Base-by-base conservation (phyloP, 495 filamentous ascomycete species). In the Podospora anserina region DNA sequence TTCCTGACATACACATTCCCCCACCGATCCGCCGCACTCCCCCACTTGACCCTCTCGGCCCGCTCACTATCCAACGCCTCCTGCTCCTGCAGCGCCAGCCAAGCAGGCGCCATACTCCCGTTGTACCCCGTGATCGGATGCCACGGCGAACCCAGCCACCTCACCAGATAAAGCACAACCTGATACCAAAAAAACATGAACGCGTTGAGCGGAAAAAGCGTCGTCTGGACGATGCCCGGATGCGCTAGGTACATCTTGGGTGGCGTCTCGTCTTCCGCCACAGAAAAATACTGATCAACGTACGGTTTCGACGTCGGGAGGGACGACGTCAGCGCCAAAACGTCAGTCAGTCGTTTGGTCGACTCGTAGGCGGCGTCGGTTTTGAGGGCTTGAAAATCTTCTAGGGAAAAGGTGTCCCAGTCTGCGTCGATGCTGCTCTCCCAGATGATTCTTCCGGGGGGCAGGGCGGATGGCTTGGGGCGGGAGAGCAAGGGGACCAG, bases 101-200 rank as follows among this genome's bases (percentile, higher is more conserved):
- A 97, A 54, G 91, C 88, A 0, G 92, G 85, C 0, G 93, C 85
- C 68, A 79, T 83, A 5, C 94, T 92, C 53, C 90, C 94, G n/a
- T 86, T 84, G 80, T 97, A 96, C 0, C 90, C 81, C 18, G 83
- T 85, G 62, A 91, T 79, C 1, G 87, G 83, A 79, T 98, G 91
- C 93, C 93, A 98, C 30, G 92, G 92, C 2, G 91, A 94, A 26
- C 93, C 92, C 20, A 95, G 79, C 82, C 87, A 89, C 70, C 95
- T 90, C 15, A 88, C 88, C 54, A 91, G 63, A 77, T 89, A 93
- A 73, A 96, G 89, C 3, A 88, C 78, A 18, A 82, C 65, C 65
- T 70, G 76, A 59, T 88, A 80, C 69, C 82, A 81, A 77, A 86
- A 90, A 34, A 84, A 81, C 66, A 95, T 81, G 70, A 92, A 79